Percentiles rank a stretch among this genome's conserved stretches.
Conservation (phyloP, 768 basidiomycete genomes). For the Psilocybe subaeruginosa region DNA sequence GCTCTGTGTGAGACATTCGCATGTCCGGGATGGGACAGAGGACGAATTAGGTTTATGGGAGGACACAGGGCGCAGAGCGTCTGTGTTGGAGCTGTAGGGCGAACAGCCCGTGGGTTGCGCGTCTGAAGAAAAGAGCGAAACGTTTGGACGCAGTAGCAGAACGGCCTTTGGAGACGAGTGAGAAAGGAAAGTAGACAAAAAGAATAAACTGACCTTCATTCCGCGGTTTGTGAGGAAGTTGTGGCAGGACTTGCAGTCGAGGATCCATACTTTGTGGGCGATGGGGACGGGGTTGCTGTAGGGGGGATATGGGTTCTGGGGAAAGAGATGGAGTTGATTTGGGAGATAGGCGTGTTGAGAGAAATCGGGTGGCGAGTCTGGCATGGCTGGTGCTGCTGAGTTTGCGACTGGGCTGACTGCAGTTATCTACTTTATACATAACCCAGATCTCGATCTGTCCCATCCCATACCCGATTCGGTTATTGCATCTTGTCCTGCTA, state of each 20-base stretch:
- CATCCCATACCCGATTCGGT: background rate
- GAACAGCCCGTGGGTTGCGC: constrained; percentile 80
- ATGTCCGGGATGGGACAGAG: constrained; percentile 52
- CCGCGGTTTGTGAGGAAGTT: constrained; percentile 82
- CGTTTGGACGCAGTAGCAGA: constrained; percentile 77
- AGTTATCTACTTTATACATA: constrained; percentile 10
- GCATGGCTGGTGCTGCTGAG: constrained; percentile 5
- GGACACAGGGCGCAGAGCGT: constrained; percentile 37
- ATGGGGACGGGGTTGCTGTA: constrained; percentile 39
- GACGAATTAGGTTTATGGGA: constrained; percentile 29
- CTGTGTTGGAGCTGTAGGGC: constrained; percentile 54
- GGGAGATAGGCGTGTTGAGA: constrained; percentile 12
- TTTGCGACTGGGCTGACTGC: too few relatives aligned
- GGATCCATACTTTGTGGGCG: constrained; percentile 78
- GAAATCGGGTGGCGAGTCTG: constrained; percentile 7
- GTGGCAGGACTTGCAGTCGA: constrained; percentile 76
- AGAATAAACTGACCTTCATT: constrained; percentile 63
- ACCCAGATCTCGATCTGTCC: constrained; percentile 17
- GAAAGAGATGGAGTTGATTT: constrained; percentile 32
- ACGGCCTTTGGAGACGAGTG: constrained; percentile 59
- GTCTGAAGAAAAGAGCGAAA: constrained; percentile 84
- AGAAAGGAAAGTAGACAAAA: constrained; percentile 1
- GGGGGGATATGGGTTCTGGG: constrained; percentile 44
- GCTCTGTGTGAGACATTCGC: constrained; percentile 84
- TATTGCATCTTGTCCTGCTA: constrained; percentile 1